phyloP scores from a whole-genome alignment of 163 green algal species.

The Volvox carteri region DNA sequence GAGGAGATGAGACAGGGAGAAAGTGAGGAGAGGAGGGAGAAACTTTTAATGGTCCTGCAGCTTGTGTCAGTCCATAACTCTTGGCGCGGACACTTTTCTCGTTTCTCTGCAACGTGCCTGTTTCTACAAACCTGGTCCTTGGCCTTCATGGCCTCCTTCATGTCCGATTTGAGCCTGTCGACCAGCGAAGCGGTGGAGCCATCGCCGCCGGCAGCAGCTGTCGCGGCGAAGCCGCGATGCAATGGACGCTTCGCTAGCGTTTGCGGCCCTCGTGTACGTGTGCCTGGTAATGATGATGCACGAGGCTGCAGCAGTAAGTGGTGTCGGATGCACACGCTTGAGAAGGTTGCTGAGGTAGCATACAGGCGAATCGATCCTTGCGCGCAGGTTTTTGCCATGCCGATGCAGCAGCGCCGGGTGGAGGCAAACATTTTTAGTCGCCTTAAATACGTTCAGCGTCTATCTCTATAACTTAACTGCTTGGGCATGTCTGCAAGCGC shows the following conservation, averaged over 20 bases:
- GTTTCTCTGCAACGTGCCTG: too few species aligned
- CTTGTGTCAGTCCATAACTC: too few species aligned
- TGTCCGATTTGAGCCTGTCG: constrained; percentile 57
- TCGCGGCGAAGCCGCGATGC: constrained; percentile 43
- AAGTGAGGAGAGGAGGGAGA: too few species aligned
- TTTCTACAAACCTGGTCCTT: constrained; percentile 57
- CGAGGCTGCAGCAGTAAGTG: neutral
- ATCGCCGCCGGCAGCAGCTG: neutral
- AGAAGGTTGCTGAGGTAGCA: neutral
- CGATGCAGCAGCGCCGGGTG: constrained; percentile 14
- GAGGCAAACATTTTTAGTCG: constrained; percentile 4
- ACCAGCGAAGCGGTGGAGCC: constrained; percentile 29
- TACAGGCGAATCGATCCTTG: neutral
- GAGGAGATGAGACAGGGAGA: too few species aligned
- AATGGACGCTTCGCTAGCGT: neutral
- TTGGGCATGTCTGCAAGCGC: too few species aligned
- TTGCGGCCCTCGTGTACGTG: neutral
- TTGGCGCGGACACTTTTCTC: too few species aligned
- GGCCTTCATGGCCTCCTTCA: constrained; percentile 69
- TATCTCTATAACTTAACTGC: too few species aligned
- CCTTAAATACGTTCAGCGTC: too few species aligned
- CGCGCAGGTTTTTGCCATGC: neutral
- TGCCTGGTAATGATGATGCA: neutral
- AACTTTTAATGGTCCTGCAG: too few species aligned
- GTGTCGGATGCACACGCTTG: neutral